phyloP scores from a whole-genome alignment of 495 filamentous ascomycete genomes.

The Aspergillus kassunensis region DNA sequence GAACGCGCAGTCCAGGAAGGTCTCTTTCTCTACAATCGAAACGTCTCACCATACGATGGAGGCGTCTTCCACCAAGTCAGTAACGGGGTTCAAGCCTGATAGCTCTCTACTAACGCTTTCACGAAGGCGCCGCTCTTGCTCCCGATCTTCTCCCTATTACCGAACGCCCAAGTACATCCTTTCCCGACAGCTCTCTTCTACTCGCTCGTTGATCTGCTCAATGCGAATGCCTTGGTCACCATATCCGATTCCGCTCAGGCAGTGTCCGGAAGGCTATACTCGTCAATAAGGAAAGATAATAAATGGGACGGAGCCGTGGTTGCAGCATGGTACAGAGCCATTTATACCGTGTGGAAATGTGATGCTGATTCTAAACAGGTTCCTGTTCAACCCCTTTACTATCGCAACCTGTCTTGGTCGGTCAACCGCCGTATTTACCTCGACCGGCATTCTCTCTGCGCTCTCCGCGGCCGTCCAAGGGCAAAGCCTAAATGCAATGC shows the following conservation, averaged over 20 bases:
- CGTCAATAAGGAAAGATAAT: constrained; percentile 71
- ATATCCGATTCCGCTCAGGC: constrained; percentile 84
- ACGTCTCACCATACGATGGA: constrained; percentile 96
- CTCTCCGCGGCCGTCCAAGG: constrained; percentile 78
- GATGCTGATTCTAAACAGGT: constrained; percentile 43
- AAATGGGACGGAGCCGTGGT: constrained; percentile 72
- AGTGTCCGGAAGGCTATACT: constrained; percentile 64
- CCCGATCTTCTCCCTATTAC: constrained; percentile 83
- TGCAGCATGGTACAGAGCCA: constrained; percentile 62
- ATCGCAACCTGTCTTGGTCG: constrained; percentile 90
- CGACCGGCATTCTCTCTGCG: constrained; percentile 79
- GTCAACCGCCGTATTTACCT: constrained; percentile 86
- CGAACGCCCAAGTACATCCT: constrained; percentile 58
- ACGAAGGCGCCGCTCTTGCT: constrained; percentile 82
- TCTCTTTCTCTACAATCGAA: constrained; percentile 89
- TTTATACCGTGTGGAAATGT: neutral
- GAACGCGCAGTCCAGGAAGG: constrained; percentile 78
- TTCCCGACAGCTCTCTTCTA: constrained; percentile 77
- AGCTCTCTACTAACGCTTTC: constrained; percentile 2
- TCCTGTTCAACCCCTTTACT: constrained; percentile 93
- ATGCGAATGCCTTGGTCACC: constrained; percentile 73
- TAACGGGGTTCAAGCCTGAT: neutral
- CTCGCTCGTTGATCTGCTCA: constrained; percentile 74
- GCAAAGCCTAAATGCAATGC: constrained; percentile 69
- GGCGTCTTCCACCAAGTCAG: constrained; percentile 90